Percentiles rank a stretch among this genome's conserved stretches.
These are phyloP conservation scores for Phaeodactylum tricornutum DNA, from an alignment of 108 stramenopile species.

Conservation along the genomic window DNA sequence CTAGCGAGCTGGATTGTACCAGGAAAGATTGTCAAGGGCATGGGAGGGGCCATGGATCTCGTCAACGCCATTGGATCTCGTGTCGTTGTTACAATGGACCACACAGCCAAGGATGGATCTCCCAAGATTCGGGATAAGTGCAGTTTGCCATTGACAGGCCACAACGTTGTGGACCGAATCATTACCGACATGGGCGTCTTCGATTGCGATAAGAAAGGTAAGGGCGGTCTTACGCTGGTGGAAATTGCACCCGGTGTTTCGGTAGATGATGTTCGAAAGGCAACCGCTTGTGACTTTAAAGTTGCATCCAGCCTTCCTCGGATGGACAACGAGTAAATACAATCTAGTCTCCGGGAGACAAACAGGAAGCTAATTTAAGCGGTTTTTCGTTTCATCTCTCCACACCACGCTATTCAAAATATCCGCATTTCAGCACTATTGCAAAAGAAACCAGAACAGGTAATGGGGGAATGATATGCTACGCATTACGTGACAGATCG, in stretches of 20 bases:
- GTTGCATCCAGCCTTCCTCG: constrained; percentile 21
- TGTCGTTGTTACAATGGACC: constrained; percentile 93
- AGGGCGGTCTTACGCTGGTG: constrained; percentile 53
- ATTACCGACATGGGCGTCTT: constrained; percentile 92
- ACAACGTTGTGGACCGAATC: constrained; percentile 82
- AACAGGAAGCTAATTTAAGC: not conserved
- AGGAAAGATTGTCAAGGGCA: constrained; percentile 87
- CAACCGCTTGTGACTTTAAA: constrained; percentile 53
- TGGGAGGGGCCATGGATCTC: constrained; percentile 95
- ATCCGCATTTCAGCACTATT: no score
- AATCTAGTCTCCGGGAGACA: not conserved
- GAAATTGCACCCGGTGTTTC: constrained; percentile 64
- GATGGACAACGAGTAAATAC: constrained; percentile 31
- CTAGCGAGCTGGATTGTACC: constrained; percentile 92
- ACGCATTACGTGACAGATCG: no score
- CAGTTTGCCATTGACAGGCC: constrained; percentile 82
- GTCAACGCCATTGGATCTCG: constrained; percentile 65
- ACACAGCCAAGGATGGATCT: constrained; percentile 77
- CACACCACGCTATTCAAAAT: constrained; percentile 1
- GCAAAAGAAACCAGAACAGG: no score
- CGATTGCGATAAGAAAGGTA: constrained; percentile 53
- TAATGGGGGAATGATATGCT: no score
- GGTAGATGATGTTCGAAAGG: constrained; percentile 51
- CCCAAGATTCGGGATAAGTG: constrained; percentile 83
- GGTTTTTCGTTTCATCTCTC: not conserved